Evolutionary conservation across 2,329 filamentous ascomycete genomes (phyloP).

Genomic region (Neopestalotiopsis sp.): DNA sequence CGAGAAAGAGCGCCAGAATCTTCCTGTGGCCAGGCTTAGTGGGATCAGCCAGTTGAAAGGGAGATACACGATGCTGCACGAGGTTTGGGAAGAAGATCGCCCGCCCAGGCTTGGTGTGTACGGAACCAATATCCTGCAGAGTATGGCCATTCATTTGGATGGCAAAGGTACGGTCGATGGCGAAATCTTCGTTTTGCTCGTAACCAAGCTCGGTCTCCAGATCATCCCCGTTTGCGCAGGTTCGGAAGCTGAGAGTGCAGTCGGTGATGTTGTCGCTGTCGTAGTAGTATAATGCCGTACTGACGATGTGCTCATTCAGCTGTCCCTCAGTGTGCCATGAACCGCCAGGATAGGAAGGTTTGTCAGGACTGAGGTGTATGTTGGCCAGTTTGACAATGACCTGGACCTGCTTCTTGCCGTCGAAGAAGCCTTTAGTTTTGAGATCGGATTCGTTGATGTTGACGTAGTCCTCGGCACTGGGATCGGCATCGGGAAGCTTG

Average conservation of each 20-base stretch:
- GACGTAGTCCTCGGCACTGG: too few species aligned
- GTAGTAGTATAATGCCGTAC: conserved; percentile 28
- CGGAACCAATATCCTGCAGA: conserved; percentile 30
- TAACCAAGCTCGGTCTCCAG: neutral
- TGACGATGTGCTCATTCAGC: conserved; percentile 29
- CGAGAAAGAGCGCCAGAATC: neutral
- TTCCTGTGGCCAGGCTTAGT: neutral
- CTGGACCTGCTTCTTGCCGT: conserved; percentile 46
- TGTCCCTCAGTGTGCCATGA: conserved; percentile 48
- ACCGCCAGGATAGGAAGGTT: conserved; percentile 53
- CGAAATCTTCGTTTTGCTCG: conserved; percentile 20
- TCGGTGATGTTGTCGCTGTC: conserved; percentile 54
- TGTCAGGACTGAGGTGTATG: conserved; percentile 62
- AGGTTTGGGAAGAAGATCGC: conserved; percentile 33
- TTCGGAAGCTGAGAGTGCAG: conserved; percentile 58
- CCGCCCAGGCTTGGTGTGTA: conserved; percentile 29
- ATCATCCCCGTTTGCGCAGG: conserved; percentile 32
- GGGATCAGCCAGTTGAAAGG: neutral
- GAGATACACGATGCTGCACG: neutral
- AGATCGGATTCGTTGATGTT: too few species aligned
- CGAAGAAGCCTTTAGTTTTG: too few species aligned
- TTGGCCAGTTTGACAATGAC: conserved; percentile 68
- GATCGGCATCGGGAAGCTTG: too few species aligned
- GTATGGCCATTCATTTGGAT: neutral
- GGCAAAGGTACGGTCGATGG: conserved; percentile 18